Evolutionary conservation across 2,329 filamentous ascomycete genomes (phyloP).

Genomic region (Exutisphaerella laricina): DNA sequence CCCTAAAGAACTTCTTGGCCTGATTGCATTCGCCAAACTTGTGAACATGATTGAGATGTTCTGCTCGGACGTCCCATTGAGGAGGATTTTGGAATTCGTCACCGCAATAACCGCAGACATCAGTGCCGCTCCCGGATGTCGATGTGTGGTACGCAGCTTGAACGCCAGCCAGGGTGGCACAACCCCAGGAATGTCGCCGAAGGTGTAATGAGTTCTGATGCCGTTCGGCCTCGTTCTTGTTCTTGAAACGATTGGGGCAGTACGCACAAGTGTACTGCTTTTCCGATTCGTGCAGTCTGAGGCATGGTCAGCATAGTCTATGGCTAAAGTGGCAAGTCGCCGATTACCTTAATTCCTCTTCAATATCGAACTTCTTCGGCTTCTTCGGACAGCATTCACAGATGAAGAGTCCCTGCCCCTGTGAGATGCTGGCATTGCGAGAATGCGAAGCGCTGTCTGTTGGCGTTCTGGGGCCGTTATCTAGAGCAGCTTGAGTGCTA

Average conservation of each 20-base stretch:
- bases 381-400: slow-evolving; percentile 98
- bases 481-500: slow-evolving; percentile 31
- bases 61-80: slow-evolving; percentile 81
- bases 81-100: slow-evolving; percentile 83
- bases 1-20: slow-evolving; percentile 95
- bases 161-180: slow-evolving; percentile 68
- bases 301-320: background rate
- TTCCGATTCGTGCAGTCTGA: slow-evolving; percentile 80
- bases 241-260: slow-evolving; percentile 95
- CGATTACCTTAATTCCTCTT: slow-evolving; percentile 71
- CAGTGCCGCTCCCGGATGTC: slow-evolving; percentile 53
- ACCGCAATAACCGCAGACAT: slow-evolving; percentile 92
- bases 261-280: slow-evolving; percentile 94
- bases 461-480: slow-evolving; percentile 42
- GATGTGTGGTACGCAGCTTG: slow-evolving; percentile 85
- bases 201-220: slow-evolving; percentile 95
- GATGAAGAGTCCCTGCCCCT: slow-evolving; percentile 58
- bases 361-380: slow-evolving; percentile 86
- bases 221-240: slow-evolving; percentile 95
- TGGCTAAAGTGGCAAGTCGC: background rate
- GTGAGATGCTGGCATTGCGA: slow-evolving; percentile 46
- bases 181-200: slow-evolving; percentile 92
- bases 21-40: slow-evolving; percentile 99
- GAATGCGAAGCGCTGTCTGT: slow-evolving; percentile 40
- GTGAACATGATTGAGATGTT: slow-evolving; percentile 84